Evolutionary conservation across 306 rosid species (phyloP).

Genomic region (Dalbergia cultrata): DNA sequence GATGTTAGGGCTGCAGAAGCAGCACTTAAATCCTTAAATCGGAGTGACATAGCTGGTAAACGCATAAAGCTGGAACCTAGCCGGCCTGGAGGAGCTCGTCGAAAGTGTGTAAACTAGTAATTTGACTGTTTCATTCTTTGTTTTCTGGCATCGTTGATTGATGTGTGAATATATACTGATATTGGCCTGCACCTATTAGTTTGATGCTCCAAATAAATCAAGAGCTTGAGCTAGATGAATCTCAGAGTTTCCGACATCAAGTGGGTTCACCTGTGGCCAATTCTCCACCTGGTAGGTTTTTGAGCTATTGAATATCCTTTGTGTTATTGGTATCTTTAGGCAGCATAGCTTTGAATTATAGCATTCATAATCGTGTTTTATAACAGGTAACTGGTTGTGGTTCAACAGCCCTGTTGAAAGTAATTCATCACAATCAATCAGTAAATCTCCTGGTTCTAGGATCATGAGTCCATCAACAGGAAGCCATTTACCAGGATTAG

Average conservation of each 20-base stretch:
- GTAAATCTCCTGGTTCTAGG: constrained; percentile 81
- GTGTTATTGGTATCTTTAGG: constrained; percentile 30
- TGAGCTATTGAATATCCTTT: constrained; percentile 24
- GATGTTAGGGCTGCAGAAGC: constrained; percentile 97
- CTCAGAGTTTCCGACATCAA: constrained; percentile 76
- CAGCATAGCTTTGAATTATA: constrained; percentile 8
- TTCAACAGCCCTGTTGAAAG: constrained; percentile 84
- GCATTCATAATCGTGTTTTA: constrained; percentile 18
- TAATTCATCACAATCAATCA: constrained; percentile 66
- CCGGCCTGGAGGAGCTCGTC: constrained; percentile 99
- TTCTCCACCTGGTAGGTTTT: constrained; percentile 93
- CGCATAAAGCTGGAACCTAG: constrained; percentile 99
- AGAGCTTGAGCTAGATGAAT: constrained; percentile 94
- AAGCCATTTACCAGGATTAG: constrained; percentile 81
- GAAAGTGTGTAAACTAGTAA: constrained; percentile 69
- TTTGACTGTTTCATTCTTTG: constrained; percentile 25
- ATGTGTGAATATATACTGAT: constrained; percentile 33
- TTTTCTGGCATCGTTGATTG: constrained; percentile 27
- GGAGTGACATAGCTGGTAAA: constrained; percentile 98
- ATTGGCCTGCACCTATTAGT: constrained; percentile 51
- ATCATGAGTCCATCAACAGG: constrained; percentile 78
- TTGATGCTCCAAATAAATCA: constrained; percentile 91
- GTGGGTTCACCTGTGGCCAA: constrained; percentile 85
- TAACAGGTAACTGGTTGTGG: constrained; percentile 87
- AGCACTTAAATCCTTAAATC: constrained; percentile 87